These are phyloP conservation scores for Spizellomyces punctatus DNA, from an alignment of 192 early-diverging fungal species.

Conservation along the genomic window DNA sequence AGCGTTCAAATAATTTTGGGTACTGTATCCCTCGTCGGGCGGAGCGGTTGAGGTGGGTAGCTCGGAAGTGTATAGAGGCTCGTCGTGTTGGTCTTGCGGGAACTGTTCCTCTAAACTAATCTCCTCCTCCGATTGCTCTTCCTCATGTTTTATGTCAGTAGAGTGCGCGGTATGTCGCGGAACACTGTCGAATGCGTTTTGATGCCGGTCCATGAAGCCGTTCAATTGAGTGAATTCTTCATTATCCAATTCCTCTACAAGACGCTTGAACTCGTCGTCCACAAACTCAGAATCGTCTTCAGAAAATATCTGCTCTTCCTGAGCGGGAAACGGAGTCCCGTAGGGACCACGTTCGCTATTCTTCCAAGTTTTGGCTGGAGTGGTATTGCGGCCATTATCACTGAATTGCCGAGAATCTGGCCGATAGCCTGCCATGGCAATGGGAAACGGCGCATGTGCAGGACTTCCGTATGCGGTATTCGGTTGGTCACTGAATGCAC, in stretches of 20 bases:
- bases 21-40: conserved; percentile 3
- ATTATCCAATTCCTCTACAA: conserved; percentile 16
- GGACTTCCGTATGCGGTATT: too few species aligned
- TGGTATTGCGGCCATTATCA: background rate
- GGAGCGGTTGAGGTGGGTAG: background rate
- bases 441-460: background rate
- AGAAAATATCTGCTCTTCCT: background rate
- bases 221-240: conserved; percentile 11
- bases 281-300: background rate
- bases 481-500: too few species aligned
- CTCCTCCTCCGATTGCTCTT: background rate
- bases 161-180: background rate
- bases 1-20: background rate
- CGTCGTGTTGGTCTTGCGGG: background rate
- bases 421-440: background rate
- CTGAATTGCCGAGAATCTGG: background rate
- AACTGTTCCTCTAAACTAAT: background rate
- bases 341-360: too few species aligned
- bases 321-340: too few species aligned
- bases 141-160: background rate
- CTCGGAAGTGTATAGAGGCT: background rate
- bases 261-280: conserved; percentile 20
- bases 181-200: background rate
- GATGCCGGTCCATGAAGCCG: background rate
- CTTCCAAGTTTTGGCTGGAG: background rate